Base-by-base conservation (phyloP, 169 alveolate genomes). In the Babesia bigemina region DNA sequence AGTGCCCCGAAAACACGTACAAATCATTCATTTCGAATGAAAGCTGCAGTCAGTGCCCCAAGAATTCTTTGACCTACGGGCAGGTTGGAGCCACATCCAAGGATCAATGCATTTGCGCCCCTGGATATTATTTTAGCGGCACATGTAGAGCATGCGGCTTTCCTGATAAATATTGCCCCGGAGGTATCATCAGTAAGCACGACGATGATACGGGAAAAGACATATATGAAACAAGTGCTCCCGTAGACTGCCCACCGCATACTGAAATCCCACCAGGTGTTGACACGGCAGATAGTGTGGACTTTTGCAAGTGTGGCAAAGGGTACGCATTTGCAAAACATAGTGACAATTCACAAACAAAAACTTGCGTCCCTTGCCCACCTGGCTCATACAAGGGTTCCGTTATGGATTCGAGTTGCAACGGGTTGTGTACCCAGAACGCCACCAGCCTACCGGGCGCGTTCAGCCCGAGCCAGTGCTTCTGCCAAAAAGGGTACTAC, bases 301-400 rank as follows among this genome's bases (percentile, higher is more conserved):
- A 91, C 42, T 91, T 77, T 67, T 92, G 96, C 59, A 57, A 84
- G 85, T 92, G 96, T 76, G 91, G 75, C 24, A 86, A 85, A 50
- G 96, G 96, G 22, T 87, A 88, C 67, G 88, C 90, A 48, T 76
- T 88, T 55, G 87, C 74, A 24, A 39, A 48, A n/a, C 24, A 45
- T 33, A 90, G 76, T 50, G 67, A 33, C 21, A 63, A 55, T 9
- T 79, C 17, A 58, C 24, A 55, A 22, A 63, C 45, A 50, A 92
- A 92, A 75, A 29, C 55, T 6, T 92, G 96, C 75, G 79, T 65
- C 55, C 91, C 92, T 24, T 92, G 96, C 62, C 56, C 86, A 22
- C 90, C 89, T 29, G 96, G 96, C 0, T 74, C 94, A 19, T 92
- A 86, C 88, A 92, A 92, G 86, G 71, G 92, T 28, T 72, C 92